Percentiles rank a stretch among this genome's conserved stretches.
These are phyloP conservation scores for Petunia axillaris DNA, from an alignment of 257 asterid species.

Conservation along the genomic window DNA sequence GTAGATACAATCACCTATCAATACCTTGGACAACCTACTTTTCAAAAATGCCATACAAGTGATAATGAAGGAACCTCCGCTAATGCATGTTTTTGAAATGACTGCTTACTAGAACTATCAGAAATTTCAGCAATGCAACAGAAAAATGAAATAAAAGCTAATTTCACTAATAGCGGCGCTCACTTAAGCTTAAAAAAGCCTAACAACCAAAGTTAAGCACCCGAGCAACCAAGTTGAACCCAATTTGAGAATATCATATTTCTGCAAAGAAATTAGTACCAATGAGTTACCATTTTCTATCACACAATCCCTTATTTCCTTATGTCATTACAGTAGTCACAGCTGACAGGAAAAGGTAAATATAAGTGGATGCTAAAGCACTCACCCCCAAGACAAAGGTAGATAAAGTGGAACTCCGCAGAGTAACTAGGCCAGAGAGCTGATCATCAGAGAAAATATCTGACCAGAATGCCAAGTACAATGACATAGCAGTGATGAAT, in stretches of 20 bases:
- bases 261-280: neutral
- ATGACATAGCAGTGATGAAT: slow-evolving; percentile 54
- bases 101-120: neutral
- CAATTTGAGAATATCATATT: slow-evolving; percentile 12
- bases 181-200: slow-evolving; percentile 15
- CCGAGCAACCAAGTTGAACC: neutral
- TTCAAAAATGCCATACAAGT: neutral
- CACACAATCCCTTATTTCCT: neutral
- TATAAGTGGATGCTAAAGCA: slow-evolving; percentile 19
- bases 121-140: slow-evolving; percentile 12
- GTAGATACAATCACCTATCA: neutral
- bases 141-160: neutral
- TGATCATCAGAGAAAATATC: slow-evolving; percentile 52
- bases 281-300: neutral
- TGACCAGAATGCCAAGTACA: slow-evolving; percentile 65
- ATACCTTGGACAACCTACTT: neutral
- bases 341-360: slow-evolving; percentile 16
- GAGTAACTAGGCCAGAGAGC: slow-evolving; percentile 47
- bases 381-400: slow-evolving; percentile 73
- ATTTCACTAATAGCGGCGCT: neutral
- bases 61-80: neutral
- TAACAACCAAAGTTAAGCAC: neutral
- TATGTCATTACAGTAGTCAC: neutral
- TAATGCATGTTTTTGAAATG: neutral
- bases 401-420: slow-evolving; percentile 60